Base-by-base conservation (phyloP, 306 rosid species). In the Acacia melanoxylon region DNA sequence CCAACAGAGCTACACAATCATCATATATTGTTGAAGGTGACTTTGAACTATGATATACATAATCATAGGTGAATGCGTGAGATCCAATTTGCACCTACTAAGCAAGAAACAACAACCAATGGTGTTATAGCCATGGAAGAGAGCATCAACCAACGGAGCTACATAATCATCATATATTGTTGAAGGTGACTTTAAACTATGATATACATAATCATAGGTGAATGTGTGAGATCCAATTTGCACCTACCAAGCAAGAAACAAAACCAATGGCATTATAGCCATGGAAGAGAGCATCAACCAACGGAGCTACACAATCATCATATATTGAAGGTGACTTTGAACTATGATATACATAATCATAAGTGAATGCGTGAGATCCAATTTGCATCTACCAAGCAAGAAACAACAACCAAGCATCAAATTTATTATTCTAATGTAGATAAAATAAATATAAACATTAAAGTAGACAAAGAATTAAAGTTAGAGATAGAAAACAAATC, bases 91-190 rank as follows among this genome's bases (percentile, higher is more conserved):
- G 94, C 46, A 96, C 94, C 99, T 96, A 81, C 42, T 56, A 14
- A 25, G 37, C 35, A 81, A 63, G 24, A 76, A 24, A 75, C 58
- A 74, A 68, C n/a, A 70, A 22, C 29, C 14, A 15, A 27, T 96
- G 35, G 99, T 97, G 80, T 96, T 96, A 72, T 96, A 96, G 8
- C 99, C 99, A 66, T 89, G 89, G 73, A 91, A 89, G 10, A 96
- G 88, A 0, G 98, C 98, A 58, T 93, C 97, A 15, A 96, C 97
- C 2, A 96, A 86, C 1, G 98, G 98, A 85, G 94, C 91, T 16
- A 96, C 99, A 16, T 96, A 91, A 71, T 92, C 97, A 1, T 91
- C 90, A n/a, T 88, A 96, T 14, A 93, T 72, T 0, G 89, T 45
- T 35, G 90, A 76, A 10, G 87, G 91, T 1, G 87, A 90, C 16